phyloP scores from a whole-genome alignment of 352 stramenopile genomes.

The Globisporangium alternatum region DNA sequence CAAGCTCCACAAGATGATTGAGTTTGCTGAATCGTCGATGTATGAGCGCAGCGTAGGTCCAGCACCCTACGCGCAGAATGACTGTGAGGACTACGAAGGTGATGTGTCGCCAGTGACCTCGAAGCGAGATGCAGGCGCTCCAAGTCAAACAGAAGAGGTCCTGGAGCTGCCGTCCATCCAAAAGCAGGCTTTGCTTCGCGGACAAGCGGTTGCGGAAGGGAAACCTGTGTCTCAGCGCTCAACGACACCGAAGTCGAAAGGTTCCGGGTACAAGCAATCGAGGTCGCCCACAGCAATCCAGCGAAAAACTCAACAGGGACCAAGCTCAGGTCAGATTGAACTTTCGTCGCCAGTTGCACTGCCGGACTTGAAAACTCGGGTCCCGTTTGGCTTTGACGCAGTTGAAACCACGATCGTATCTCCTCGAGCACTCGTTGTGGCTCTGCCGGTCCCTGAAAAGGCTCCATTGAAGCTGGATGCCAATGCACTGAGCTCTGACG shows the following conservation, averaged over 20 bases:
- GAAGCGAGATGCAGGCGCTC: background rate
- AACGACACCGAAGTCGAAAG: conserved; percentile 10
- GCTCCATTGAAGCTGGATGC: conserved; percentile 10
- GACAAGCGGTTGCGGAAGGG: background rate
- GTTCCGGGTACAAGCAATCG: conserved; percentile 14
- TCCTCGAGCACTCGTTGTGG: background rate
- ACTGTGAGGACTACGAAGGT: background rate
- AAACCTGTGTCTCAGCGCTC: conserved; percentile 9
- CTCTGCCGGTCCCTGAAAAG: background rate
- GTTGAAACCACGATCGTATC: conserved; percentile 8
- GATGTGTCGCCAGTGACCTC: background rate
- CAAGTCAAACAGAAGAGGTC: background rate
- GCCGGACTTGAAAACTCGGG: conserved; percentile 22
- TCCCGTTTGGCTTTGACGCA: conserved; percentile 27
- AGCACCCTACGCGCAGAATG: background rate
- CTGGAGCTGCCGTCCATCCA: conserved; percentile 12
- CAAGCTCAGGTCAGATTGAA: background rate
- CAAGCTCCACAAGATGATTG: conserved; percentile 80
- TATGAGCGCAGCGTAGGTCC: conserved; percentile 29
- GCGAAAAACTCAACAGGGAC: background rate
- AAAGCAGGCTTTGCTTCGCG: background rate
- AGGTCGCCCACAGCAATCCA: background rate
- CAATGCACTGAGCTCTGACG: background rate
- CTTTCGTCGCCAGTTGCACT: conserved; percentile 5
- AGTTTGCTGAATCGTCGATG: conserved; percentile 72